A percentile compares a stretch with the other conserved stretches of the same genome.
Evolutionary conservation across 495 filamentous ascomycete species (phyloP).

Genomic region (Talaromyces thailandensis): DNA sequence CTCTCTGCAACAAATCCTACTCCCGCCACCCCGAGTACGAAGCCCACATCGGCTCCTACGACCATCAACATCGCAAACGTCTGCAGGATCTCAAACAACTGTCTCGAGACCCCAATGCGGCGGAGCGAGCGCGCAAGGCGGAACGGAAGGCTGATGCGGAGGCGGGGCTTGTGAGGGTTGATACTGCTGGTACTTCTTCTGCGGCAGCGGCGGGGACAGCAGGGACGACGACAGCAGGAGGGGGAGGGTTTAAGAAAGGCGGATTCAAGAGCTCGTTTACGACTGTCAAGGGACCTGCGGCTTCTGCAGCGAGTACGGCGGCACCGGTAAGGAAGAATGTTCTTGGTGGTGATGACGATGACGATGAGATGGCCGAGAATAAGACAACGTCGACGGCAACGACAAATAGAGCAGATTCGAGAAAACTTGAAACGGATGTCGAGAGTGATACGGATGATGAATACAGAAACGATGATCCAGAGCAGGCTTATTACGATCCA

Average conservation of each 20-base stretch:
- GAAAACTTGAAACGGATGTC: constrained; percentile 7
- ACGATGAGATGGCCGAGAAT: constrained; percentile 12
- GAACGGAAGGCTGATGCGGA: constrained; percentile 60
- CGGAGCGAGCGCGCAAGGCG: constrained; percentile 55
- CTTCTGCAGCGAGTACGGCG: constrained; percentile 10
- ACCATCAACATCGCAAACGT: constrained; percentile 55
- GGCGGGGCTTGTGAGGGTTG: constrained; percentile 33
- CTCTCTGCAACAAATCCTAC: constrained; percentile 53
- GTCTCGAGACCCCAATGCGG: constrained; percentile 46
- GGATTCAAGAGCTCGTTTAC: constrained; percentile 56
- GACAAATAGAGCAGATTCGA: constrained; percentile 39
- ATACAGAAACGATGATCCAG: constrained; percentile 27
- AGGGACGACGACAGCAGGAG: constrained; percentile 10
- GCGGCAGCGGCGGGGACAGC: constrained; percentile 10
- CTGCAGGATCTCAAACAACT: constrained; percentile 56
- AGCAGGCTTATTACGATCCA: constrained; percentile 43
- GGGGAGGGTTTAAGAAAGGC: constrained; percentile 51
- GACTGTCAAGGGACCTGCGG: constrained; percentile 27
- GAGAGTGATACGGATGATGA: constrained; percentile 41
- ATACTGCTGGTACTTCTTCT: constrained; percentile 9
- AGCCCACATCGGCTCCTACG: constrained; percentile 53
- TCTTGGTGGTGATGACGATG: constrained; percentile 34
- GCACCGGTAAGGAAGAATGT: constrained; percentile 33
- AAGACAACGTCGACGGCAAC: constrained; percentile 35
- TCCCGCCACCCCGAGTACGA: constrained; percentile 53